Conservation (phyloP, 768 basidiomycete genomes). For the Tricholoma saponaceum region DNA sequence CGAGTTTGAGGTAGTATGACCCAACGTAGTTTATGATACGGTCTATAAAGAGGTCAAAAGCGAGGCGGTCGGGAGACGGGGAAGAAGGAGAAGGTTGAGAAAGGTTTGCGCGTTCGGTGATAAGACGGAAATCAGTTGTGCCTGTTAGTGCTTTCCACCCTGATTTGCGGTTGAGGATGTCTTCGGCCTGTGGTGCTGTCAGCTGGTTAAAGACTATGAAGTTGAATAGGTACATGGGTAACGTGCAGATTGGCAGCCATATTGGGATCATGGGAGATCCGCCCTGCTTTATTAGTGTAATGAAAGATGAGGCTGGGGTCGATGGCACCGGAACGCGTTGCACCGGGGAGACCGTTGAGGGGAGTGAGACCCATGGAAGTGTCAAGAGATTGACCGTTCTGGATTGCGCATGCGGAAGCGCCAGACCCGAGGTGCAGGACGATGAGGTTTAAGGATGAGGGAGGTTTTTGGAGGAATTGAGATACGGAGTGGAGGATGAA, state of each 20-base stretch:
- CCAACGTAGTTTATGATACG: conserved; percentile 70
- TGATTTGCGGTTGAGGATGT: conserved; percentile 68
- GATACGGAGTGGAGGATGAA: conserved; percentile 68
- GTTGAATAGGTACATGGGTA: conserved; percentile 35
- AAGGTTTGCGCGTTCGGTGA: conserved; percentile 44
- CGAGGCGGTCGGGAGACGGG: conserved; percentile 45
- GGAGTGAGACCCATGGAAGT: conserved; percentile 94
- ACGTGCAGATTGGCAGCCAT: conserved; percentile 45
- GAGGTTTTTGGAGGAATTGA: conserved; percentile 49
- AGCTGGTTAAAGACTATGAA: background rate
- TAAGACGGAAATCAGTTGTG: conserved; percentile 77
- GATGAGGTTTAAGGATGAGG: conserved; percentile 63
- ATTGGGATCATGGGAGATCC: conserved; percentile 51
- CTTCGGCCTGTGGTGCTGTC: conserved; percentile 49
- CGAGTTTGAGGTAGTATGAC: conserved; percentile 71
- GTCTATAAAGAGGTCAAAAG: conserved; percentile 79
- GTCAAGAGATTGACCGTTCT: conserved; percentile 69
- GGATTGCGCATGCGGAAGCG: conserved; percentile 77
- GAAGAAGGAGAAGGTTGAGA: conserved; percentile 18
- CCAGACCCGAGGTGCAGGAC: conserved; percentile 90
- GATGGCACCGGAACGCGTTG: conserved; percentile 77
- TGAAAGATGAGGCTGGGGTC: conserved; percentile 91
- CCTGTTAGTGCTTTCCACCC: conserved; percentile 80
- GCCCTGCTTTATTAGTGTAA: conserved; percentile 51
- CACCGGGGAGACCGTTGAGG: conserved; percentile 83